These are phyloP conservation scores for Trichoderma koningiopsis DNA, from an alignment of 2,329 filamentous ascomycete genomes.

Conservation along the genomic window DNA sequence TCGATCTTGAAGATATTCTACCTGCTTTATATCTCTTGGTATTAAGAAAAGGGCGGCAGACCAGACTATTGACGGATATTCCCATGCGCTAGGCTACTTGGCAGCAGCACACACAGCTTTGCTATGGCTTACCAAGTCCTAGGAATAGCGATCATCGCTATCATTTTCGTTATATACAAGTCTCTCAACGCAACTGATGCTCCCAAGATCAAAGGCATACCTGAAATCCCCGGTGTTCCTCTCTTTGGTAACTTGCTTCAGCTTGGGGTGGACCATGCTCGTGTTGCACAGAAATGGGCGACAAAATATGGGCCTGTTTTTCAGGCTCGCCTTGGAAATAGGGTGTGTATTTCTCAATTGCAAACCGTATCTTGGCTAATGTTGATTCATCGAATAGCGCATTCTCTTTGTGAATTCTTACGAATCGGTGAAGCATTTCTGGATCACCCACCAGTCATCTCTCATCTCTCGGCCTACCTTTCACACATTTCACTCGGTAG, in stretches of 20 bases:
- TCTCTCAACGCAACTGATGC: slow-evolving; percentile 54
- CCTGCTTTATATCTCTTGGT: neutral
- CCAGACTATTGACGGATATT: neutral
- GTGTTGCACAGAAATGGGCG: slow-evolving; percentile 57
- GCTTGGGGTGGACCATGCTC: slow-evolving; percentile 59
- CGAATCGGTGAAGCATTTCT: slow-evolving; percentile 71
- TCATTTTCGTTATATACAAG: slow-evolving; percentile 33
- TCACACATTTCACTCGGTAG: slow-evolving; percentile 80
- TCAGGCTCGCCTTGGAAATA: slow-evolving; percentile 69
- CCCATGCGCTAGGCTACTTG: neutral
- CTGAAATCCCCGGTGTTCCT: slow-evolving; percentile 63
- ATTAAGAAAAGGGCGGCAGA: neutral
- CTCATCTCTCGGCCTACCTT: slow-evolving; percentile 76
- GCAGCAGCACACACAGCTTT: slow-evolving; percentile 14
- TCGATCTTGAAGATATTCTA: neutral
- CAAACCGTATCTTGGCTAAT: neutral
- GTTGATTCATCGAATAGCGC: slow-evolving; percentile 44
- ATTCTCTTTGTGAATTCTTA: slow-evolving; percentile 80
- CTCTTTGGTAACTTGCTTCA: slow-evolving; percentile 66
- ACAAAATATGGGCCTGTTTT: slow-evolving; percentile 66
- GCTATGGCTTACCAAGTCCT: slow-evolving; percentile 30
- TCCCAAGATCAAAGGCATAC: slow-evolving; percentile 62
- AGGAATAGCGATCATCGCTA: slow-evolving; percentile 27
- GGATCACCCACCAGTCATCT: slow-evolving; percentile 77
- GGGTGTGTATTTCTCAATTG: slow-evolving; percentile 42